Conservation (phyloP, 2,329 filamentous ascomycete species). For the Colletotrichum graminicola region DNA sequence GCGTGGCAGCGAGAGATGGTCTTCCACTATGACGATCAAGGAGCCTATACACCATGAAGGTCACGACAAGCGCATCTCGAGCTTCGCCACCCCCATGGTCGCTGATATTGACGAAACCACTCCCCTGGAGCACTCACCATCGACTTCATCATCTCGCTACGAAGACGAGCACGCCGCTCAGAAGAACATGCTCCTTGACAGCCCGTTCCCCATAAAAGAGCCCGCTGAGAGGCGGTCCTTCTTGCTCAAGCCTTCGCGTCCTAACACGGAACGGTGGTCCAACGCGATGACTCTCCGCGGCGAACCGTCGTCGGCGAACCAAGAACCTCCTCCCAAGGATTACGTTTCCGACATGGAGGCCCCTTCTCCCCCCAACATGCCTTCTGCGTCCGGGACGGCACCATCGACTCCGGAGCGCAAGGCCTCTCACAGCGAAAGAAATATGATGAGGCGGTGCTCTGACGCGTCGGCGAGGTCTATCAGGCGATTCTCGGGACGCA, state of each 20-base stretch:
- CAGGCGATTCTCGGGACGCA: constrained; percentile 36
- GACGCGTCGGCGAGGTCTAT: constrained; percentile 35
- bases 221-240: constrained; percentile 34
- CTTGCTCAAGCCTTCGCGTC: constrained; percentile 31
- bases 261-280: constrained; percentile 33
- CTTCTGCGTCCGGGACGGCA: constrained; percentile 22
- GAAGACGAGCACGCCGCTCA: constrained; percentile 23
- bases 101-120: constrained; percentile 32
- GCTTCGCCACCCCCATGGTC: constrained; percentile 33
- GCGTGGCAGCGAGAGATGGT: constrained; percentile 36
- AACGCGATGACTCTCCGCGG: constrained; percentile 35
- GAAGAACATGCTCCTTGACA: constrained; percentile 30
- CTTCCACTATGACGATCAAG: constrained; percentile 33
- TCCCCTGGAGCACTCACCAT: constrained; percentile 8
- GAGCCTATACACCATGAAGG: constrained; percentile 22
- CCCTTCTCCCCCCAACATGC: not conserved
- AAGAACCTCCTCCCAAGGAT: constrained; percentile 15
- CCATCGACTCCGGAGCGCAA: constrained; percentile 30
- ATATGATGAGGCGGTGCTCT: constrained; percentile 34
- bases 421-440: constrained; percentile 20
- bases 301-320: constrained; percentile 17
- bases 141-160: constrained; percentile 31
- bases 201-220: constrained; percentile 34
- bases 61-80: constrained; percentile 33
- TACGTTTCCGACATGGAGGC: not conserved